A percentile compares a stretch with the other conserved stretches of the same genome.
Evolutionary conservation across 2,329 filamentous ascomycete genomes (phyloP).

Genomic region (Alternaria infectoria): DNA sequence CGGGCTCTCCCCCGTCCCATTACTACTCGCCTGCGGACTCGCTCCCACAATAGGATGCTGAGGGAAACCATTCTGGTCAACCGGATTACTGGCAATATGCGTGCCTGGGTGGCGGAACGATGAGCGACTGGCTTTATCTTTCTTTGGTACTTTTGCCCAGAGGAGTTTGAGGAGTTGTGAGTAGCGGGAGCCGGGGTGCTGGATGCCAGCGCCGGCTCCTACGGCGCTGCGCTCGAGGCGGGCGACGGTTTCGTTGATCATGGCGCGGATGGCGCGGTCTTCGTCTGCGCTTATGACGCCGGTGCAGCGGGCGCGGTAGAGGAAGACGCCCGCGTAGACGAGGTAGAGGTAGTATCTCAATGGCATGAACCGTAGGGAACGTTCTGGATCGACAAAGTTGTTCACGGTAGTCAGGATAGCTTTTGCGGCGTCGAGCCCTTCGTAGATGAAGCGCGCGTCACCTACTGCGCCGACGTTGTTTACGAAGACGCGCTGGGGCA

Average conservation of each 20-base stretch:
- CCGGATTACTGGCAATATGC: slow-evolving; percentile 31
- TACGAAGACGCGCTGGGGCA: slow-evolving; percentile 53
- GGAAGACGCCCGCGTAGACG: slow-evolving; percentile 57
- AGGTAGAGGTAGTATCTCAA: slow-evolving; percentile 58
- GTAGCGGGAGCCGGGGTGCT: slow-evolving; percentile 57
- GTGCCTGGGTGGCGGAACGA: slow-evolving; percentile 43
- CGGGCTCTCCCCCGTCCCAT: slow-evolving; percentile 48
- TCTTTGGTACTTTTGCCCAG: slow-evolving; percentile 54
- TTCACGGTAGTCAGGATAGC: slow-evolving; percentile 58
- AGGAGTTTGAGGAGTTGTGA: slow-evolving; percentile 54
- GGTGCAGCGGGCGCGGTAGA: slow-evolving; percentile 56
- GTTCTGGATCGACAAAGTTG: slow-evolving; percentile 57
- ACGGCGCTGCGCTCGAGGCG: slow-evolving; percentile 54
- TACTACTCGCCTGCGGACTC: slow-evolving; percentile 48
- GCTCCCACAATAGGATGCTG: slow-evolving; percentile 19
- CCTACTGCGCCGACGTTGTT: slow-evolving; percentile 58
- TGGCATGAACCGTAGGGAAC: slow-evolving; percentile 56
- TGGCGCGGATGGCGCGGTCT: slow-evolving; percentile 53
- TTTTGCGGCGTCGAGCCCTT: slow-evolving; percentile 58
- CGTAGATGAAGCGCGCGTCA: slow-evolving; percentile 58
- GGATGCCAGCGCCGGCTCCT: slow-evolving; percentile 43
- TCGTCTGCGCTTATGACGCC: slow-evolving; percentile 57
- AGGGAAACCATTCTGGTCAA: slow-evolving; percentile 35
- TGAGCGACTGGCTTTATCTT: slow-evolving; percentile 35
- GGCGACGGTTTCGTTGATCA: slow-evolving; percentile 55